Evolutionary conservation across 768 basidiomycete species (phyloP).

Genomic region (Leccinum variicolor): DNA sequence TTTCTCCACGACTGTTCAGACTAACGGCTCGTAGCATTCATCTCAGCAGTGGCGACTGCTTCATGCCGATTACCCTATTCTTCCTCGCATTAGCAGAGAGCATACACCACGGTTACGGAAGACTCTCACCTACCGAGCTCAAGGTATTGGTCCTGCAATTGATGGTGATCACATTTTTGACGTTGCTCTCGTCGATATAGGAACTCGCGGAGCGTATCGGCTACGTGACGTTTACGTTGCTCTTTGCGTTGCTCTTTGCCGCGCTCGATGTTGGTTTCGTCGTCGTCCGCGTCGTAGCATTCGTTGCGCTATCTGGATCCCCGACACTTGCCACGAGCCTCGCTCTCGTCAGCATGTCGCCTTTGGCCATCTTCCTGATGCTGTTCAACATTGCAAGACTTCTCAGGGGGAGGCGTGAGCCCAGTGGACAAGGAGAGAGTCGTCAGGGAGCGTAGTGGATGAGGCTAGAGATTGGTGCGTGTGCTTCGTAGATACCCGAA

Average conservation of each 20-base stretch:
- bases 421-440: neutral
- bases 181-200: neutral
- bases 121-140: conserved; percentile 20
- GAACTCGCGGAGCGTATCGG: conserved; percentile 14
- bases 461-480: neutral
- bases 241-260: conserved; percentile 15
- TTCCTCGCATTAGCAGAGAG: conserved; percentile 20
- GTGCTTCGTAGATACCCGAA: neutral
- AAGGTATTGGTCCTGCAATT: conserved; percentile 16
- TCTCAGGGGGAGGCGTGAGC: neutral
- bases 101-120: conserved; percentile 17
- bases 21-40: conserved; percentile 19
- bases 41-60: conserved; percentile 1
- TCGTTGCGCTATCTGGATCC: conserved; percentile 11
- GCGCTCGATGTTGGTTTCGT: conserved; percentile 20
- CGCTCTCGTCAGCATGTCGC: conserved; percentile 9
- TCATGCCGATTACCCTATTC: conserved; percentile 11
- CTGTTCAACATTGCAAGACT: neutral
- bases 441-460: neutral
- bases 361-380: conserved; percentile 1
- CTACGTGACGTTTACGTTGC: conserved; percentile 11
- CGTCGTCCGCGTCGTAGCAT: conserved; percentile 14
- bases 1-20: neutral
- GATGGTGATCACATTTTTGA: neutral
- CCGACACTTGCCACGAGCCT: conserved; percentile 12